These are phyloP conservation scores for Talaromyces thailandensis DNA, from an alignment of 495 filamentous ascomycete genomes.

Conservation along the genomic window DNA sequence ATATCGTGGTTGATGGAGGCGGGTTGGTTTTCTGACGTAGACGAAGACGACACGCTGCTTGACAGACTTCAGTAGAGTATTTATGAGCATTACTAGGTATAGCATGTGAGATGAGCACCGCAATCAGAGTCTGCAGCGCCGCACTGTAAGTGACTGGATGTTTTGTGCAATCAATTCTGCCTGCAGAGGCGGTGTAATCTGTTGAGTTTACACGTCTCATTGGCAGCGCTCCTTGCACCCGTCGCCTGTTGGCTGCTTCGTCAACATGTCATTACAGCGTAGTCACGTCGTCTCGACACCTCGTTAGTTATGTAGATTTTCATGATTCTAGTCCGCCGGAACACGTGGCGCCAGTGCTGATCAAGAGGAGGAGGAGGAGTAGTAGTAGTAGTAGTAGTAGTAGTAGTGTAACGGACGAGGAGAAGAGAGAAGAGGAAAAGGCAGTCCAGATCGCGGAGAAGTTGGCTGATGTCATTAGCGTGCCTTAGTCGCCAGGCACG, in stretches of 20 bases:
- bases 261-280: not conserved
- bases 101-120: not conserved
- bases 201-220: not conserved
- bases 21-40: not conserved
- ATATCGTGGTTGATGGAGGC: slow-evolving; percentile 50
- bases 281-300: not conserved
- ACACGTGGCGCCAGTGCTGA: slow-evolving; percentile 5
- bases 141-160: not conserved
- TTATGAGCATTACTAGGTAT: not conserved
- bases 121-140: not conserved
- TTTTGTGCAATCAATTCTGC: not conserved
- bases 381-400: too few species aligned
- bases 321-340: not conserved
- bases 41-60: not conserved
- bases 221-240: not conserved
- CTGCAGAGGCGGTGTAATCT: not conserved
- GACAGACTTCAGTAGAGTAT: not conserved
- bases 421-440: too few species aligned
- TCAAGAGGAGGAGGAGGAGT: too few species aligned
- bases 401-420: too few species aligned
- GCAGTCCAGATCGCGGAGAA: not conserved
- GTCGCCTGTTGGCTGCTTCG: not conserved
- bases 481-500: not conserved
- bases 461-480: not conserved
- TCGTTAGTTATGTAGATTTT: not conserved